These are phyloP conservation scores for Morella rubra DNA, from an alignment of 306 rosid species.

Conservation along the genomic window DNA sequence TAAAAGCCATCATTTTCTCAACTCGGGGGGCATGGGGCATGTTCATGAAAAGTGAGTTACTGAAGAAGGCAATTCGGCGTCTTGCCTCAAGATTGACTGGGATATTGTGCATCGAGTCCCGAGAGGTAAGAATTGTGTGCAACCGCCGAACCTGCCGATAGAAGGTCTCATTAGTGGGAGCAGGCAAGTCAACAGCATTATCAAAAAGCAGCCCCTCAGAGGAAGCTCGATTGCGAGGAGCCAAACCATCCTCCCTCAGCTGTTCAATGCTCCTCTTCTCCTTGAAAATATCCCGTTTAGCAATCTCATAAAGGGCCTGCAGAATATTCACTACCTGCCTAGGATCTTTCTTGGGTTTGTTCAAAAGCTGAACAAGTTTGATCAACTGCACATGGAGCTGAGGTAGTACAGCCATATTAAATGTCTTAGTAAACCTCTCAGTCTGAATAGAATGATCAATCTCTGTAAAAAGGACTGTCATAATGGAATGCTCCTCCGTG, in stretches of 20 bases:
- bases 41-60: constrained; percentile 93
- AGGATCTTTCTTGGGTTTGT: constrained; percentile 57
- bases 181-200: constrained; percentile 70
- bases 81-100: constrained; percentile 97
- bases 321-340: constrained; percentile 72
- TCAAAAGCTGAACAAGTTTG: constrained; percentile 68
- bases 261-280: constrained; percentile 62
- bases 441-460: constrained; percentile 79
- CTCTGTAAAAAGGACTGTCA: constrained; percentile 78
- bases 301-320: constrained; percentile 92
- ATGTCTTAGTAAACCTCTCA: constrained; percentile 76
- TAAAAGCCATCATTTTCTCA: constrained; percentile 97
- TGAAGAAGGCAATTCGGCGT: constrained; percentile 89
- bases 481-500: constrained; percentile 82
- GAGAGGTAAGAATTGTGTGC: constrained; percentile 82
- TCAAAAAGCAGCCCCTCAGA: constrained; percentile 64
- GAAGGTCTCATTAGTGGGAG: constrained; percentile 58
- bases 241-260: constrained; percentile 81
- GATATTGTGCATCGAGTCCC: constrained; percentile 85
- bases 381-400: constrained; percentile 73
- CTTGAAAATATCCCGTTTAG: constrained; percentile 72
- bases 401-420: constrained; percentile 74
- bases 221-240: constrained; percentile 54
- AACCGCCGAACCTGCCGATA: constrained; percentile 81
- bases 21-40: constrained; percentile 98